A percentile compares a stretch with the other conserved stretches of the same genome.
Evolutionary conservation across 768 basidiomycete genomes (phyloP).

Genomic region (Hygrophoropsis aurantiaca): DNA sequence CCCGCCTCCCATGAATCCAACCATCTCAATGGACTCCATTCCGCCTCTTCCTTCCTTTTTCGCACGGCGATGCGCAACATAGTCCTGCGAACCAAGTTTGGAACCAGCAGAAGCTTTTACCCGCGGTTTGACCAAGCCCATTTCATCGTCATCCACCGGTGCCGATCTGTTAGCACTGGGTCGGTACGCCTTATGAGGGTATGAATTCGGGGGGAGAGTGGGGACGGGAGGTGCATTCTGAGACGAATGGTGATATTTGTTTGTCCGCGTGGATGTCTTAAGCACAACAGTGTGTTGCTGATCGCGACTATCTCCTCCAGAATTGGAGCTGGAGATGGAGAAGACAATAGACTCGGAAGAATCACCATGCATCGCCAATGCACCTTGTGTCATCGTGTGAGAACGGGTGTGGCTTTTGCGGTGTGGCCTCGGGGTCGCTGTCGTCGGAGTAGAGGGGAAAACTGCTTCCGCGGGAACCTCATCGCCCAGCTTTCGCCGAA

Average conservation of each 20-base stretch:
- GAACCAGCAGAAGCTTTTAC: conserved; percentile 21
- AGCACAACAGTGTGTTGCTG: conserved; percentile 19
- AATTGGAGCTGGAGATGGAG: conserved; percentile 19
- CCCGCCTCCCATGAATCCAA: conserved; percentile 21
- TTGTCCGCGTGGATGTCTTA: conserved; percentile 14
- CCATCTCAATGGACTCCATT: conserved; percentile 25
- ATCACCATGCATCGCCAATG: conserved; percentile 10
- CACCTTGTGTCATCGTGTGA: conserved; percentile 3
- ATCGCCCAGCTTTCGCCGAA: conserved; percentile 61
- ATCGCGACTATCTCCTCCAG: conserved; percentile 17
- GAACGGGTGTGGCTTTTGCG: not conserved
- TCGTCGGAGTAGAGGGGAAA: conserved; percentile 38
- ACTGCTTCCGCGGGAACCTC: conserved; percentile 62
- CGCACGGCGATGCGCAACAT: conserved; percentile 26
- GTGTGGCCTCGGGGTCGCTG: conserved; percentile 9
- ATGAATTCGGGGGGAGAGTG: conserved; percentile 10
- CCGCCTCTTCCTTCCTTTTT: conserved; percentile 24
- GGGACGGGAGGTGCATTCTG: conserved; percentile 23
- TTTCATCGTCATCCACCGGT: conserved; percentile 4
- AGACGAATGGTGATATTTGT: conserved; percentile 13
- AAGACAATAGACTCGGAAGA: conserved; percentile 21
- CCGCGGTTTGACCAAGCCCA: conserved; percentile 21
- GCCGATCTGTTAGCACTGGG: not conserved
- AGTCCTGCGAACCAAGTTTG: conserved; percentile 24
- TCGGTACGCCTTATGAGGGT: conserved; percentile 6